Conservation (phyloP, 2,329 filamentous ascomycete genomes). For the Penicillium sp. region DNA sequence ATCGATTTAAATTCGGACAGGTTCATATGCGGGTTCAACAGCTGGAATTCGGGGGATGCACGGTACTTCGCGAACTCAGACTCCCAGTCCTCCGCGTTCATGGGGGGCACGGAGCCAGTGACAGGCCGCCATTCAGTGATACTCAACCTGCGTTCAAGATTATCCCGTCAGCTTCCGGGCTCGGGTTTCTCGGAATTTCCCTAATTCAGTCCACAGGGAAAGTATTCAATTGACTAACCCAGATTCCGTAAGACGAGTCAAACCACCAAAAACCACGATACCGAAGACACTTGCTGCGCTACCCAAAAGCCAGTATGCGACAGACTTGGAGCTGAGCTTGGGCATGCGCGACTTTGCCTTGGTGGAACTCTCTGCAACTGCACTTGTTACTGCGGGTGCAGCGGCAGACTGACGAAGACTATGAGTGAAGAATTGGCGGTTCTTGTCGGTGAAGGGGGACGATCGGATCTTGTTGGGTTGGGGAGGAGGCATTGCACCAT, state of each 20-base stretch:
- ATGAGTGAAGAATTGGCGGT: slow-evolving; percentile 31
- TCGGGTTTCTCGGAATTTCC: background rate
- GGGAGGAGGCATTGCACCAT: slow-evolving; percentile 28
- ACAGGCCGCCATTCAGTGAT: slow-evolving; percentile 99
- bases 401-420: slow-evolving; percentile 24
- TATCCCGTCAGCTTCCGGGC: slow-evolving; percentile 12
- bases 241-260: slow-evolving; percentile 93
- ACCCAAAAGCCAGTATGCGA: slow-evolving; percentile 89
- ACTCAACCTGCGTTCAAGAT: slow-evolving; percentile 64
- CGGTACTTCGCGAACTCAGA: slow-evolving; percentile 91
- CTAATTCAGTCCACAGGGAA: background rate
- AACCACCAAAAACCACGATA: slow-evolving; percentile 90
- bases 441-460: slow-evolving; percentile 21
- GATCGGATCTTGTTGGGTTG: slow-evolving; percentile 29
- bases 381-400: slow-evolving; percentile 18
- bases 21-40: slow-evolving; percentile 90
- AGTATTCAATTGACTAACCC: slow-evolving; percentile 56
- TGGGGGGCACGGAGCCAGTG: slow-evolving; percentile 84
- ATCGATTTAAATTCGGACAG: slow-evolving; percentile 96
- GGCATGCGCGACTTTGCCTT: slow-evolving; percentile 49
- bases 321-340: slow-evolving; percentile 68
- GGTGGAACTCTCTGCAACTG: slow-evolving; percentile 23
- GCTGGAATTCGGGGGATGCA: slow-evolving; percentile 85
- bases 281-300: slow-evolving; percentile 94
- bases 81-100: slow-evolving; percentile 79